These are phyloP conservation scores for Ocimum tenuiflorum DNA, from an alignment of 257 asterid species.

Conservation along the genomic window DNA sequence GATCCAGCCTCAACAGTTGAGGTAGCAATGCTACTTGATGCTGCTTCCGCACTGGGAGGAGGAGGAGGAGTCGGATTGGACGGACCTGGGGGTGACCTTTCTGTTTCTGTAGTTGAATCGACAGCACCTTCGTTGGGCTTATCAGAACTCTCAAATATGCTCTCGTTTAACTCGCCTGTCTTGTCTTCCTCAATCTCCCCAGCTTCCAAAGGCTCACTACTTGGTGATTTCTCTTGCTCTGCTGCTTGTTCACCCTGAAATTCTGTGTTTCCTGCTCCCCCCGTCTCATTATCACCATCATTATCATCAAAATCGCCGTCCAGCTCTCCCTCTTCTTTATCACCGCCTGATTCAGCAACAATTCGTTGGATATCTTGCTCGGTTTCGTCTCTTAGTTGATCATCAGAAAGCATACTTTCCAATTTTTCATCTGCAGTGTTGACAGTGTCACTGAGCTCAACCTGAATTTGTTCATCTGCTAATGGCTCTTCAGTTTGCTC, in stretches of 20 bases:
- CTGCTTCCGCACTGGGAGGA: conserved; percentile 28
- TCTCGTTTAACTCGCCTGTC: conserved; percentile 32
- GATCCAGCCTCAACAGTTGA: conserved; percentile 31
- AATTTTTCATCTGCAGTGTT: conserved; percentile 41
- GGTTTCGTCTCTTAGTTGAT: conserved; percentile 38
- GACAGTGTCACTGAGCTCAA: conserved; percentile 38
- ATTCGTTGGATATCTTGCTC: conserved; percentile 61
- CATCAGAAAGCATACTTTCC: conserved; percentile 39
- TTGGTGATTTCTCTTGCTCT: conserved; percentile 37
- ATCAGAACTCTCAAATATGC: conserved; percentile 28
- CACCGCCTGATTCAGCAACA: conserved; percentile 46
- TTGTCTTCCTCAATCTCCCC: conserved; percentile 62
- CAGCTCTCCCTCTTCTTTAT: conserved; percentile 81
- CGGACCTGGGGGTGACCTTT: conserved; percentile 28
- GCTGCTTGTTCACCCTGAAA: conserved; percentile 32
- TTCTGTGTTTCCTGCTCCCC: conserved; percentile 38
- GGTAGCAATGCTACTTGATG: conserved; percentile 30
- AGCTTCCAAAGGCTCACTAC: conserved; percentile 36
- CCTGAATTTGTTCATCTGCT: conserved; percentile 29
- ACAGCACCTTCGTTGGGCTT: conserved; percentile 30
- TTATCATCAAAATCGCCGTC: conserved; percentile 41
- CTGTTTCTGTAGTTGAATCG: conserved; percentile 40
- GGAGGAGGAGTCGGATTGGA: too few relatives aligned
- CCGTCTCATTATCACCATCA: conserved; percentile 44
- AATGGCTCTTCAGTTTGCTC: conserved; percentile 48